Evolutionary conservation across 768 basidiomycete genomes (phyloP), one percentile per base, ranked within the genome.

Genomic region (Tulasnella sp.): DNA sequence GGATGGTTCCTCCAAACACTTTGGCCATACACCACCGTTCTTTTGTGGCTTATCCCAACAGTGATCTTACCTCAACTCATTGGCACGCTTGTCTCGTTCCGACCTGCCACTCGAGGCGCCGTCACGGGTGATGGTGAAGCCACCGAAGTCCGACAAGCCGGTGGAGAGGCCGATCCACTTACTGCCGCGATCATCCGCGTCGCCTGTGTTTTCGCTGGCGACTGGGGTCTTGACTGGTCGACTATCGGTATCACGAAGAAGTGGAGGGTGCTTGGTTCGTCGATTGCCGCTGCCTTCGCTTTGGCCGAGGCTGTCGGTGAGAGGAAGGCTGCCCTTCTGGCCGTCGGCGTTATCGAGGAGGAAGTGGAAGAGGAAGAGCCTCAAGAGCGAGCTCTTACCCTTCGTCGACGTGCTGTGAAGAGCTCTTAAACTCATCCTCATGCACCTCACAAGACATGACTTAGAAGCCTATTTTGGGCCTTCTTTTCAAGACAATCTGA

Each of bases 161-260:
- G 49, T 31, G 45, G 68, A n/a, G 76, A 79, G 25, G 85, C 91
- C 71, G 91, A 92, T 79, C 86, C 89, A 1, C 85, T 92, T 67
- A 89, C 90, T 0, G 88, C 88, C 1, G 86, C 89, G 42, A 91
- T 92, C 77, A 82, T 87, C 34, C 87, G 91, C 25, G 83, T 92
- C 67, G 91, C 90, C 25, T 78, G 78, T 52, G 77, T 79, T 76
- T 17, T 76, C 69, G 64, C 80, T 79, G 19, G 49, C 78, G 58
- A 76, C 70, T 29, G 79, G 79, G 15, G 78, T 79, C 19, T 80
- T 83, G 12, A 80, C 88, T 52, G 71, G 54, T 85, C 89, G 3
- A 70, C 38, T 22, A 25, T 76, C 15, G 69, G 75, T 9, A 81
- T 92, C 8, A 89, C 89, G 6, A 81, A 83, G 45, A 83, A 85